Base-by-base conservation (phyloP, 2,329 filamentous ascomycete genomes). In the Cryoendolithus antarcticus region DNA sequence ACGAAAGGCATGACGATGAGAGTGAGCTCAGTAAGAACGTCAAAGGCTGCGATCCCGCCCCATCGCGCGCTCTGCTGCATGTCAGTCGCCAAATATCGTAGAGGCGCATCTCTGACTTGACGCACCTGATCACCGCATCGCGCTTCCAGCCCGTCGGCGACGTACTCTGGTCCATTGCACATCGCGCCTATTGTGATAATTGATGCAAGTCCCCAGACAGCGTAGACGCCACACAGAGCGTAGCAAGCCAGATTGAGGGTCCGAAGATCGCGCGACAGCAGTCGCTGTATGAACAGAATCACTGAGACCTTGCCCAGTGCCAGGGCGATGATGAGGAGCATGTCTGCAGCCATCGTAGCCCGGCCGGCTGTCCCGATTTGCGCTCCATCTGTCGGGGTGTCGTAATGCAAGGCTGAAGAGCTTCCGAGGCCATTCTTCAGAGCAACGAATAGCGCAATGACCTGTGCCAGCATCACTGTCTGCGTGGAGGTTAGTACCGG, bases 21-120 rank as follows among this genome's bases (percentile, higher is more conserved):
- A 2, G 53, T 42, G 1, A 57, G 21, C 45, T 70, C 66, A 8
- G 58, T 62, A 19, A 59, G 12, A 3, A 67, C 52, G 33, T 69
- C 66, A 19, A 69, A 51, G 0, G 48, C 58, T 2, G 53, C 54
- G 11, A 65, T 52, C 2, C 55, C 51, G 15, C 58, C 52, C 63
- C 64, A 68, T 12, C 60, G 58, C 3, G 55, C 42, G 34, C 12
- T 24, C 35, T 30, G 21, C 5, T n/a, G 9, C 19, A 24, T 10
- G 32, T 34, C 32, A 34, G 12, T 21, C 10, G 13, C 19, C 10
- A 9, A 21, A 7, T 6, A 34, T 34, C 15, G n/a, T 19, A 19
- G 15, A 19, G 15, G 15, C 15, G 15, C 15, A 19, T 19, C 15
- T 19, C 15, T 21, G 13, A 21, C 6, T 12, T 8, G 9, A 34